Evolutionary conservation across 176 grass and related monocot species (phyloP).

Genomic region (Hyparrhenia diplandra): DNA sequence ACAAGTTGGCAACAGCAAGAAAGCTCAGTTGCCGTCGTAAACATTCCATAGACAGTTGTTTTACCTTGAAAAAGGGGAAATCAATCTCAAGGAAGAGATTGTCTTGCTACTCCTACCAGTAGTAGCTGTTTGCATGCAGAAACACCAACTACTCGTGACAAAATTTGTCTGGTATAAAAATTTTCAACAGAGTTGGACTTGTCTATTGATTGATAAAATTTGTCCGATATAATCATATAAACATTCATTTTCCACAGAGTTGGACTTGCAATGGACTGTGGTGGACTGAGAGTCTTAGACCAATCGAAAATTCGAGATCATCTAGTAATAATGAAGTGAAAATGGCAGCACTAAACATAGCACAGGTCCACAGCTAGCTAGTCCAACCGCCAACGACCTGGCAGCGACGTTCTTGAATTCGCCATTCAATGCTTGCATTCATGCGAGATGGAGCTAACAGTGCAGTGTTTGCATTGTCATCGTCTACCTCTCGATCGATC

Average conservation of each 20-base stretch:
- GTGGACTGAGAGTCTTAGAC: neutral
- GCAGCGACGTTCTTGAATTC: neutral
- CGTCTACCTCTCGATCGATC: neutral
- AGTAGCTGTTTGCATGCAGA: too few relatives aligned
- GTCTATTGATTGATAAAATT: too few relatives aligned
- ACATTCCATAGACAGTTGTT: too few relatives aligned
- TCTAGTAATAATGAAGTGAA: neutral
- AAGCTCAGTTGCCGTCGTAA: neutral
- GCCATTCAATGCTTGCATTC: neutral
- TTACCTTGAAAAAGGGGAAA: too few relatives aligned
- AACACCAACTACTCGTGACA: too few relatives aligned
- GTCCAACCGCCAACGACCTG: conserved; percentile 11
- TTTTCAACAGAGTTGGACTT: too few relatives aligned
- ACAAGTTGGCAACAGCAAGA: neutral
- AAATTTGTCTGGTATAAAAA: neutral
- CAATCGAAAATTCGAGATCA: neutral
- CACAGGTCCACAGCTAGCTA: neutral
- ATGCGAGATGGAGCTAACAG: too few relatives aligned
- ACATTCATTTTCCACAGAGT: neutral
- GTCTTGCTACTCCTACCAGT: too few relatives aligned
- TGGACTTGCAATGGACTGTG: neutral
- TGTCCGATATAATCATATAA: too few relatives aligned
- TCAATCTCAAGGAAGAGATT: too few relatives aligned
- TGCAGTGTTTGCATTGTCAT: neutral
- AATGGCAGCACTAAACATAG: neutral